A percentile compares a stretch with the other conserved stretches of the same genome.
These are phyloP conservation scores for Omphalotus guepiniiformis DNA, from an alignment of 768 basidiomycete species.

Conservation along the genomic window DNA sequence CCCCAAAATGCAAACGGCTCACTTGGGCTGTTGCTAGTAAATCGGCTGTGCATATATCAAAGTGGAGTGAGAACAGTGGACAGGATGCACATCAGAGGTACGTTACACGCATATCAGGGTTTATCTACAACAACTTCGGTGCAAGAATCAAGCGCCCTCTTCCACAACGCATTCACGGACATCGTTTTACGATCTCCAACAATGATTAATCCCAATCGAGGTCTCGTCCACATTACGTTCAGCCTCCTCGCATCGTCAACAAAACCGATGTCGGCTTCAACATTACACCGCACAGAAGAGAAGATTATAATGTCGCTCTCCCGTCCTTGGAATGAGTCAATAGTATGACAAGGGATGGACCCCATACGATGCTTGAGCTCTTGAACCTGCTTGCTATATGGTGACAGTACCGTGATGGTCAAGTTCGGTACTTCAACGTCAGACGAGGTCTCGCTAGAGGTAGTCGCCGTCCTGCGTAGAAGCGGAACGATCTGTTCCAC, in stretches of 20 bases:
- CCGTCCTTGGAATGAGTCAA: conserved; percentile 65
- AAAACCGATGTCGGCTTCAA: conserved; percentile 58
- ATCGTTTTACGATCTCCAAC: conserved; percentile 56
- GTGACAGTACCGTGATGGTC: conserved; percentile 51
- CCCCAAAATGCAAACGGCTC: too few relatives aligned
- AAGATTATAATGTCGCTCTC: conserved; percentile 67
- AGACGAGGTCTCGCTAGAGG: neutral
- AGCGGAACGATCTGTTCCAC: conserved; percentile 44
- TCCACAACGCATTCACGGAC: conserved; percentile 42
- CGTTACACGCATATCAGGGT: too few relatives aligned
- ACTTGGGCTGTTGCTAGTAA: too few relatives aligned
- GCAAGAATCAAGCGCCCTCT: conserved; percentile 42
- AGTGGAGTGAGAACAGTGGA: too few relatives aligned
- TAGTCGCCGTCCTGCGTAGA: neutral
- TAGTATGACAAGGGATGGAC: conserved; percentile 39
- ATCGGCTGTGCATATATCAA: too few relatives aligned
- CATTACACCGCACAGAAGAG: conserved; percentile 60
- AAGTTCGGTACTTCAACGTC: neutral
- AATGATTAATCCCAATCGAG: conserved; percentile 52
- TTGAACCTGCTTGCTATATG: conserved; percentile 54
- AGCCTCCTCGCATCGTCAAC: conserved; percentile 54
- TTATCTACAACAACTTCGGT: conserved; percentile 23
- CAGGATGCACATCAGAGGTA: too few relatives aligned
- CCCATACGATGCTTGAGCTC: conserved; percentile 39
- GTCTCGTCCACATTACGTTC: conserved; percentile 72